phyloP scores from a whole-genome alignment of 2,329 filamentous ascomycete genomes.

The Colletotrichum higginsianum region DNA sequence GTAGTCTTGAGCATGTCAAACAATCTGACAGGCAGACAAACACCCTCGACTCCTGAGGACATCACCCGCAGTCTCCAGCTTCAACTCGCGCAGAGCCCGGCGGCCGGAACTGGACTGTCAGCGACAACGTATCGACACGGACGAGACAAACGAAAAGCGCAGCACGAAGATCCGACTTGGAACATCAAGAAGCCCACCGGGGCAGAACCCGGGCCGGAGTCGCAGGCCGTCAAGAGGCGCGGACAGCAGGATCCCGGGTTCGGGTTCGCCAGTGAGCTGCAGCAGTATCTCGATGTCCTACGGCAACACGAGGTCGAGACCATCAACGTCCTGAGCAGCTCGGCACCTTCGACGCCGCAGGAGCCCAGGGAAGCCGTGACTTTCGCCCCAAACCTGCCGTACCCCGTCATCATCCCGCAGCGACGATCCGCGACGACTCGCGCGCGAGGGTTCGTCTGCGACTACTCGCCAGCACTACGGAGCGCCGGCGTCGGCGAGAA shows the following conservation, averaged over 20 bases:
- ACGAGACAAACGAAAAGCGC: not conserved
- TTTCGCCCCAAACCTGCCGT: not conserved
- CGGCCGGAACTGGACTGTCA: not conserved
- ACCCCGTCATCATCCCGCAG: constrained; percentile 1
- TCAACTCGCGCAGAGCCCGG: not conserved
- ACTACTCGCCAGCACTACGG: not conserved
- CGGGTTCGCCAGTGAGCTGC: not conserved
- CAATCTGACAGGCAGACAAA: not conserved
- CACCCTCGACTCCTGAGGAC: not conserved
- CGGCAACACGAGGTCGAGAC: not conserved
- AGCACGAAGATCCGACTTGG: not conserved
- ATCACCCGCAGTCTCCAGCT: not conserved
- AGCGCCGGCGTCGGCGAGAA: not conserved
- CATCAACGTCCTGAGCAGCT: not conserved
- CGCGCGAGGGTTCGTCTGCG: not conserved
- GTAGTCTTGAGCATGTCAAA: constrained; percentile 2
- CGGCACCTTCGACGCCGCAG: not conserved
- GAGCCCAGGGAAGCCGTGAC: not conserved
- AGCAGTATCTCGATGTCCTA: constrained; percentile 7
- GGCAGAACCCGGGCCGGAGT: not conserved
- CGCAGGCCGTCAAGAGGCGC: not conserved
- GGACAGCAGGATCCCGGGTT: not conserved
- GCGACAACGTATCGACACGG: not conserved
- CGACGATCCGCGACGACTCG: not conserved
- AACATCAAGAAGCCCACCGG: not conserved